Evolutionary conservation across 352 stramenopile species (phyloP).

Genomic region (Elongisporangium prolatum): DNA sequence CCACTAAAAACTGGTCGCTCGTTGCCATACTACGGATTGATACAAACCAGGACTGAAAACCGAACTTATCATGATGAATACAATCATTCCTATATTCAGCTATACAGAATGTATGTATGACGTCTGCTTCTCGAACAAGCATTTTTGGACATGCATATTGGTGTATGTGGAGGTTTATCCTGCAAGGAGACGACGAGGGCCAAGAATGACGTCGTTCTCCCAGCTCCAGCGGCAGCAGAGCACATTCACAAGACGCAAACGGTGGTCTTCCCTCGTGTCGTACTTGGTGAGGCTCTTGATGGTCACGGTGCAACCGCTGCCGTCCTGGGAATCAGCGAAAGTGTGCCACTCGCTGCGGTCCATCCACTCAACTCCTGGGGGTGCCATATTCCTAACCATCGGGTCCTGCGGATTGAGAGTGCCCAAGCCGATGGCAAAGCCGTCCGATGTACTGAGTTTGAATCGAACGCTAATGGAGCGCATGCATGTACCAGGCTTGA

Average conservation of each 20-base stretch:
- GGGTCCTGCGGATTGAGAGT: slow-evolving; percentile 51
- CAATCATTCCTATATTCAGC: neutral
- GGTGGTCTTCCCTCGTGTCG: slow-evolving; percentile 51
- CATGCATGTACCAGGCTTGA: slow-evolving; percentile 43
- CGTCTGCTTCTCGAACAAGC: too few relatives aligned
- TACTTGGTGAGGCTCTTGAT: slow-evolving; percentile 69
- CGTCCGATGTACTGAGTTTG: slow-evolving; percentile 37
- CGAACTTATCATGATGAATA: neutral
- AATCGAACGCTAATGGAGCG: slow-evolving; percentile 39
- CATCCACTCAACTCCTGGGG: slow-evolving; percentile 32
- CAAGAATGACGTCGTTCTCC: slow-evolving; percentile 46
- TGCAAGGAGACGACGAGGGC: slow-evolving; percentile 14
- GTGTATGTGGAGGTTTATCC: neutral
- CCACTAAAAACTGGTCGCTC: neutral
- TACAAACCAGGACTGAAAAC: too few relatives aligned
- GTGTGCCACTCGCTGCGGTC: slow-evolving; percentile 49
- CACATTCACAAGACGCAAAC: slow-evolving; percentile 42
- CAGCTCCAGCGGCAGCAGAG: slow-evolving; percentile 47
- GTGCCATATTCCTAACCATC: slow-evolving; percentile 26
- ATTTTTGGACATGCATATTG: neutral
- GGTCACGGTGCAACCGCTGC: slow-evolving; percentile 15
- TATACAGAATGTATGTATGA: neutral
- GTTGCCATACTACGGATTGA: too few relatives aligned
- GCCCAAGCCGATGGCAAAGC: slow-evolving; percentile 52
- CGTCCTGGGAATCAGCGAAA: slow-evolving; percentile 30